Evolutionary conservation across 2,329 filamentous ascomycete genomes (phyloP).

Genomic region (Byssochlamys sp.): DNA sequence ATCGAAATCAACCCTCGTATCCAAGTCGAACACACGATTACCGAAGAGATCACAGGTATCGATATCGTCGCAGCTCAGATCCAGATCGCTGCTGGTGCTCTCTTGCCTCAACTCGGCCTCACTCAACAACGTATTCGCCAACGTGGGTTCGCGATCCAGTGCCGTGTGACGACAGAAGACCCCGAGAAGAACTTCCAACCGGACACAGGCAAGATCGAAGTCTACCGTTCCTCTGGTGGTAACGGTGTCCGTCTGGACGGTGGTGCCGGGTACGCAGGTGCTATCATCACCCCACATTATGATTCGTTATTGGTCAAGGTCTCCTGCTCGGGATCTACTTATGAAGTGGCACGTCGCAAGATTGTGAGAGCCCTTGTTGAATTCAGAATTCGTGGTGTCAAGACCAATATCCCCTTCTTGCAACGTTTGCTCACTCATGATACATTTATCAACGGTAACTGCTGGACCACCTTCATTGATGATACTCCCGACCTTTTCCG

Average conservation of each 20-base stretch:
- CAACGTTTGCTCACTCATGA: slow-evolving; percentile 86
- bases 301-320: slow-evolving; percentile 89
- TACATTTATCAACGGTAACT: slow-evolving; percentile 82
- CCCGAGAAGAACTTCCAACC: slow-evolving; percentile 81
- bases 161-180: slow-evolving; percentile 97
- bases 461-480: slow-evolving; percentile 99
- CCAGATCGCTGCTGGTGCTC: slow-evolving; percentile 92
- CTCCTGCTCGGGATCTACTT: slow-evolving; percentile 85
- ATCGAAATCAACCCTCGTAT: slow-evolving; percentile 99
- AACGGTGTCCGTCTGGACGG: slow-evolving; percentile 88
- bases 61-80: slow-evolving; percentile 98
- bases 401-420: slow-evolving; percentile 98
- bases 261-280: slow-evolving; percentile 90
- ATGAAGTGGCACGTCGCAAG: slow-evolving; percentile 90
- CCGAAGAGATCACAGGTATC: slow-evolving; percentile 96
- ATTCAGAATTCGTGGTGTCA: slow-evolving; percentile 94
- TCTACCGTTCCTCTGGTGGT: slow-evolving; percentile 92
- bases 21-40: slow-evolving; percentile 98
- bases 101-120: slow-evolving; percentile 82
- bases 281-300: slow-evolving; percentile 75
- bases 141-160: slow-evolving; percentile 92
- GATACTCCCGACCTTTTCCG: slow-evolving; percentile 90
- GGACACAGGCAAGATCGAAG: slow-evolving; percentile 97
- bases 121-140: slow-evolving; percentile 98
- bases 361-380: slow-evolving; percentile 88